These are phyloP conservation scores for Komagataella populi DNA, from an alignment of 805 yeast species.

Conservation along the genomic window DNA sequence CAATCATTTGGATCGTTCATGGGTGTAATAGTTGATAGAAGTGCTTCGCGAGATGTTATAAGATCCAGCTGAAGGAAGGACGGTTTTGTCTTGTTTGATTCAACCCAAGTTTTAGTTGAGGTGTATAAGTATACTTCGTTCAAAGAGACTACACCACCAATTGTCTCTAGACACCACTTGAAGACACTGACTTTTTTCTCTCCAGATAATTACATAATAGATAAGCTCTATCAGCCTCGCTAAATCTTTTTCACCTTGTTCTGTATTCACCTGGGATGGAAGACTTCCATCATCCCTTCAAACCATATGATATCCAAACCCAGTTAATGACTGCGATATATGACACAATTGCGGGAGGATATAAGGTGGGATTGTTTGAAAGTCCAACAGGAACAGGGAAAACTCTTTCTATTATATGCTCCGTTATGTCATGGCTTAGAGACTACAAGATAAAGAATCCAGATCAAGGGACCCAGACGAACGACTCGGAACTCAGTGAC, in stretches of 20 bases:
- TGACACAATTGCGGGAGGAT: constrained; percentile 33
- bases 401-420: constrained; percentile 76
- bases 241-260: neutral
- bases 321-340: constrained; percentile 70
- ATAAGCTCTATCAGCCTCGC: neutral
- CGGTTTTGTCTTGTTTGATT: no score
- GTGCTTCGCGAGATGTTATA: neutral
- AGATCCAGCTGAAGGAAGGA: neutral
- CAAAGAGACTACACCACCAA: no score
- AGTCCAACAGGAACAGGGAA: constrained; percentile 96
- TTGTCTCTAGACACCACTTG: no score
- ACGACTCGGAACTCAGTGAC: constrained; percentile 20
- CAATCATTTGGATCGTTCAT: constrained; percentile 17
- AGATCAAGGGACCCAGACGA: constrained; percentile 7
- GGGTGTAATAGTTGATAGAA: neutral
- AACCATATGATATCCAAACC: constrained; percentile 68
- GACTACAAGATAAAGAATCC: constrained; percentile 13
- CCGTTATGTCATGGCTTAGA: constrained; percentile 74
- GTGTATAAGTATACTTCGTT: neutral
- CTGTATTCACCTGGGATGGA: neutral
- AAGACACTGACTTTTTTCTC: neutral
- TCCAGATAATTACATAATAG: neutral
- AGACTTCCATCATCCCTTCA: constrained; percentile 62
- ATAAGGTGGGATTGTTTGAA: constrained; percentile 72
- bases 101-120: neutral